Evolutionary conservation across 2,329 filamentous ascomycete genomes (phyloP).

Genomic region (Aspergillus sp.): DNA sequence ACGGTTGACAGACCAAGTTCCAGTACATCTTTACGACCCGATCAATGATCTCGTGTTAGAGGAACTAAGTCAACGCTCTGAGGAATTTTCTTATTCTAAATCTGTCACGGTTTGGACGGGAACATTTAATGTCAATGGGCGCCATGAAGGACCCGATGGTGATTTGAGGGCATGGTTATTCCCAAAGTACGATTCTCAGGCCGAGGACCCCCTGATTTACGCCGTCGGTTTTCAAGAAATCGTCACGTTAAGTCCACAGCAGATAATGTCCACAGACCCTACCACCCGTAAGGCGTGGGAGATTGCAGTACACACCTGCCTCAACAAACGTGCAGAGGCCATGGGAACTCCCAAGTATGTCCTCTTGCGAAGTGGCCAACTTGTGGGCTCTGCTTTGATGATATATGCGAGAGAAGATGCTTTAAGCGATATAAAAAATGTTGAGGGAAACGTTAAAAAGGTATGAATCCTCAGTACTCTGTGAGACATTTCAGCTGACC

Average conservation of each 20-base stretch:
- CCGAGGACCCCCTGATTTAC: slow-evolving; percentile 76
- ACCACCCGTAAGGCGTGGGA: slow-evolving; percentile 85
- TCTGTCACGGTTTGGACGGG: slow-evolving; percentile 80
- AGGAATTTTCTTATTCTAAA: slow-evolving; percentile 74
- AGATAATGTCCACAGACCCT: slow-evolving; percentile 98
- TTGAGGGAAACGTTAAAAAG: slow-evolving; percentile 95
- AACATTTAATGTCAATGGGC: slow-evolving; percentile 94
- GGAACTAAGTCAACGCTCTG: slow-evolving; percentile 66
- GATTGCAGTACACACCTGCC: slow-evolving; percentile 69
- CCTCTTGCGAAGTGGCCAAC: slow-evolving; percentile 83
- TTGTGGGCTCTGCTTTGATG: slow-evolving; percentile 89
- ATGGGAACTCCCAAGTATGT: slow-evolving; percentile 78
- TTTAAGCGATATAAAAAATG: slow-evolving; percentile 85
- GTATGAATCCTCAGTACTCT: slow-evolving; percentile 30
- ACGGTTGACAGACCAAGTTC: slow-evolving; percentile 75
- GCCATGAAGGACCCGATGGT: slow-evolving; percentile 72
- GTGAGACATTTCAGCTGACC: neutral
- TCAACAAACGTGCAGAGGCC: slow-evolving; percentile 70
- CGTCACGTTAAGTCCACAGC: slow-evolving; percentile 94
- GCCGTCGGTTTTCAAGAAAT: slow-evolving; percentile 97
- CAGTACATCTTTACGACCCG: slow-evolving; percentile 87
- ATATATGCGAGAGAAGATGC: slow-evolving; percentile 83
- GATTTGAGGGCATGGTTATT: slow-evolving; percentile 87
- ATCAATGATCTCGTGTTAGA: slow-evolving; percentile 85
- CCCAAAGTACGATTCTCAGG: slow-evolving; percentile 55